phyloP scores from a whole-genome alignment of 140 eudicot genomes.

The Oenanthe javanica region DNA sequence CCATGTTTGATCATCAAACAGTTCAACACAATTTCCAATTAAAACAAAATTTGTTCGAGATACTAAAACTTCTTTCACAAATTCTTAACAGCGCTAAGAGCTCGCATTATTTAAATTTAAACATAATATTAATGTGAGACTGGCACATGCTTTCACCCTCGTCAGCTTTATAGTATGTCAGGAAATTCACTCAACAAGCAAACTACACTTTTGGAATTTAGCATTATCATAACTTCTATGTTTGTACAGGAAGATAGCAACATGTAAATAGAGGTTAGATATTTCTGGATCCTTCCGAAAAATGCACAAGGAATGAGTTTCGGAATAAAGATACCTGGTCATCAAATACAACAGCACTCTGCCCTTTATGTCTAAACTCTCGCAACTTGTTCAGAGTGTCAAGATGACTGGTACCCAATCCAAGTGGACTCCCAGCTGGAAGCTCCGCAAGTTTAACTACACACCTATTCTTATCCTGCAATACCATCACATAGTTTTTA shows the following conservation, averaged over 20 bases:
- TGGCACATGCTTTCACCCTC: background rate
- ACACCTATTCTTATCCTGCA: conserved; percentile 31
- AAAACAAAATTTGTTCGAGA: background rate
- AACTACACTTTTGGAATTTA: background rate
- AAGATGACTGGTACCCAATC: conserved; percentile 28
- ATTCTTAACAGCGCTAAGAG: background rate
- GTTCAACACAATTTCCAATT: background rate
- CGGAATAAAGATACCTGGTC: conserved; percentile 45
- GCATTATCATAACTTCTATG: background rate
- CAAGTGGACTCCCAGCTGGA: conserved; percentile 33
- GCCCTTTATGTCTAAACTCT: conserved; percentile 46
- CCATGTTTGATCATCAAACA: background rate
- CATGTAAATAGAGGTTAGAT: background rate
- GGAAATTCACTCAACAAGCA: background rate
- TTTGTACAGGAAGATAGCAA: background rate
- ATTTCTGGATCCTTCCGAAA: background rate
- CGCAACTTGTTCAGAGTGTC: conserved; percentile 54
- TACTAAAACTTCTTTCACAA: background rate
- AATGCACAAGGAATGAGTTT: background rate
- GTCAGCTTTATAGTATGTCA: background rate
- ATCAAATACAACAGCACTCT: conserved; percentile 48
- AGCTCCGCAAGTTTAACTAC: conserved; percentile 25
- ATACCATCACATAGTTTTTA: conserved; percentile 2
- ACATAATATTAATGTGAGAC: background rate
- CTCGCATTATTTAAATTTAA: background rate